A percentile compares a stretch with the other conserved stretches of the same genome.
Evolutionary conservation across 2,329 filamentous ascomycete species (phyloP).

Genomic region (Stromatinia cepivora): DNA sequence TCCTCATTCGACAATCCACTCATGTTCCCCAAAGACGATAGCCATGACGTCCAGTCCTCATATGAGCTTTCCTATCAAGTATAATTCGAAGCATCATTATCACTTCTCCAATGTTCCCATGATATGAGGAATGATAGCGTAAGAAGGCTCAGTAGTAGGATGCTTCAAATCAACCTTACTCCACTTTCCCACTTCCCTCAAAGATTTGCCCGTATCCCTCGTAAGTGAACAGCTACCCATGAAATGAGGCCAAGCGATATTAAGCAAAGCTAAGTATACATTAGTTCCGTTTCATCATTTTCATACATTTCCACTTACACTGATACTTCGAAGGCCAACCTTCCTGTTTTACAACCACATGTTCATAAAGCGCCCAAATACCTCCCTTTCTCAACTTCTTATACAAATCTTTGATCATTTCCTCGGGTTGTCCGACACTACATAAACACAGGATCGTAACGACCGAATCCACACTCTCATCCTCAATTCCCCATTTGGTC

Average conservation of each 20-base stretch:
- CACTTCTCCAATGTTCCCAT: conserved; percentile 37
- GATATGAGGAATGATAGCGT: conserved; percentile 36
- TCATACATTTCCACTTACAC: conserved; percentile 29
- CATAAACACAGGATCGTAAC: conserved; percentile 39
- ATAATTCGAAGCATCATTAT: background rate
- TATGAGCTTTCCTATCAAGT: too few species aligned
- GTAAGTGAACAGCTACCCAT: conserved; percentile 37
- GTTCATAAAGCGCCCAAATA: conserved; percentile 38
- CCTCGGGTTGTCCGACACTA: conserved; percentile 31
- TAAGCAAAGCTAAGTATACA: conserved; percentile 28
- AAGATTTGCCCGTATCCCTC: conserved; percentile 34
- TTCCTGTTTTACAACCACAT: conserved; percentile 33
- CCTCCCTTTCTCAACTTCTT: conserved; percentile 35
- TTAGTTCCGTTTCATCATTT: conserved; percentile 15
- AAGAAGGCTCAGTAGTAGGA: conserved; percentile 31
- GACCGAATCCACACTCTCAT: conserved; percentile 42
- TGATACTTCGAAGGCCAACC: conserved; percentile 33
- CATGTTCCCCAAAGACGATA: too few species aligned
- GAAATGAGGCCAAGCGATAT: conserved; percentile 37
- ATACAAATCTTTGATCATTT: conserved; percentile 36
- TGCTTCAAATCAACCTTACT: conserved; percentile 35
- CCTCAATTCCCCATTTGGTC: conserved; percentile 45
- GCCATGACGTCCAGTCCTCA: background rate
- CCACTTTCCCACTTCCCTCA: conserved; percentile 36
- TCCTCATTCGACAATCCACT: background rate